Evolutionary conservation across 805 yeast species (phyloP).

Genomic region (Candida manassasensis): DNA sequence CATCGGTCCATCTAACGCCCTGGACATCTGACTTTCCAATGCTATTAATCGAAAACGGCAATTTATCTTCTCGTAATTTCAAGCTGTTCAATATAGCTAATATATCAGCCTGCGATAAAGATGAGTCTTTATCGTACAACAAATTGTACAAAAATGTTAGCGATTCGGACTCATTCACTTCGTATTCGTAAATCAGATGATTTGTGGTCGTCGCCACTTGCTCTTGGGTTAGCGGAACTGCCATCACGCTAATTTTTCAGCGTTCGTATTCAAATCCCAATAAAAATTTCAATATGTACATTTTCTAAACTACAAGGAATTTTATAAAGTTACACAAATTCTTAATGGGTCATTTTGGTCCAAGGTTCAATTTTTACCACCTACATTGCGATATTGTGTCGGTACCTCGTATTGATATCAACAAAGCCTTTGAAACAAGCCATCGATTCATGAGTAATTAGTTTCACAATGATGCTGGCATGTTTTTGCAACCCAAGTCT

Average conservation of each 20-base stretch:
- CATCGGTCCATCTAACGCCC: constrained; percentile 34
- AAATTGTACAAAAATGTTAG: constrained; percentile 36
- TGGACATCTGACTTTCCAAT: constrained; percentile 23
- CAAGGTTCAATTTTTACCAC: too few relatives aligned
- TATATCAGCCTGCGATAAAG: constrained; percentile 32
- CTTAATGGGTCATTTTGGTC: too few relatives aligned
- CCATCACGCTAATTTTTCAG: too few relatives aligned
- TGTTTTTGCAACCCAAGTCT: too few relatives aligned
- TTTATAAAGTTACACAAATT: constrained; percentile 1
- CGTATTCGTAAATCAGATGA: constrained; percentile 22
- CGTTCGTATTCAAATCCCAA: background rate
- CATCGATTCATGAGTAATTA: too few relatives aligned
- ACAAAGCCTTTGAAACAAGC: too few relatives aligned
- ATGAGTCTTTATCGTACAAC: constrained; percentile 32
- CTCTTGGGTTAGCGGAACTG: constrained; percentile 3
- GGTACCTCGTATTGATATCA: background rate
- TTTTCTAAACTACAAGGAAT: constrained; percentile 3
- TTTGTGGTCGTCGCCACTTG: constrained; percentile 1
- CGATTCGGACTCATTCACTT: constrained; percentile 38
- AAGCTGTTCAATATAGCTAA: constrained; percentile 30
- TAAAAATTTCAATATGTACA: constrained; percentile 3
- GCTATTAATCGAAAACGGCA: constrained; percentile 23
- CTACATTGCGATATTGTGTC: too few relatives aligned
- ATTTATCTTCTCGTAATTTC: constrained; percentile 30
- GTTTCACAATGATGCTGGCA: too few relatives aligned